Conservation (phyloP, 768 basidiomycete genomes). For the Boletus subparvulus region DNA sequence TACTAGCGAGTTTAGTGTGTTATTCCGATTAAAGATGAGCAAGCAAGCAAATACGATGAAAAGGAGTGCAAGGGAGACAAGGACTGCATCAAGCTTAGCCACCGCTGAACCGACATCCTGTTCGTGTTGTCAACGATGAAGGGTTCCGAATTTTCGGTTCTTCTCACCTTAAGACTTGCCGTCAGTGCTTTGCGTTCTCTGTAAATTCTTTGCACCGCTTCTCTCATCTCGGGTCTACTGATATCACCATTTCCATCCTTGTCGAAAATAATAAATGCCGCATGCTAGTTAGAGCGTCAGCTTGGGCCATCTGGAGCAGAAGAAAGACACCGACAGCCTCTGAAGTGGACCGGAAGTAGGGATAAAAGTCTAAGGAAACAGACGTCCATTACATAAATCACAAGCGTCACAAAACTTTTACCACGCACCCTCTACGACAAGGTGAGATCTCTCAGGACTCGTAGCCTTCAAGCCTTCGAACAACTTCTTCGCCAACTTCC, state of each 20-base stretch:
- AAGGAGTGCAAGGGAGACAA: slow-evolving; percentile 57
- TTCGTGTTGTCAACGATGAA: slow-evolving; percentile 2
- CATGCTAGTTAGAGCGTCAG: slow-evolving; percentile 44
- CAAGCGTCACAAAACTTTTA: not conserved
- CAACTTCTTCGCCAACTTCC: slow-evolving; percentile 65
- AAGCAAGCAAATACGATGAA: slow-evolving; percentile 66
- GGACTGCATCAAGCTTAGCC: slow-evolving; percentile 74
- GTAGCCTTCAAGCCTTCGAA: slow-evolving; percentile 62
- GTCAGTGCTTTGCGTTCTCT: slow-evolving; percentile 71
- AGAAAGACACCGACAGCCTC: slow-evolving; percentile 53
- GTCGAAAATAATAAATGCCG: slow-evolving; percentile 71
- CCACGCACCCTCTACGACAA: slow-evolving; percentile 62
- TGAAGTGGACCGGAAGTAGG: slow-evolving; percentile 68
- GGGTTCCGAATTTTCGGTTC: not conserved
- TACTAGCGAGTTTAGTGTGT: slow-evolving; percentile 71
- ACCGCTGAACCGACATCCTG: slow-evolving; percentile 73
- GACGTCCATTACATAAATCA: not conserved
- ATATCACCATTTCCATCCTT: slow-evolving; percentile 85
- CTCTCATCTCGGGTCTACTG: slow-evolving; percentile 74
- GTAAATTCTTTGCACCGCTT: slow-evolving; percentile 79
- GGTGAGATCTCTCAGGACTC: slow-evolving; percentile 56
- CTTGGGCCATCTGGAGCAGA: not conserved
- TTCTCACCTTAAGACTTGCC: slow-evolving; percentile 62
- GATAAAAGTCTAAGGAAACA: slow-evolving; percentile 61
- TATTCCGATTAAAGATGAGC: slow-evolving; percentile 67